A percentile compares a stretch with the other conserved stretches of the same genome.
These are phyloP conservation scores for Plasmodium gaboni DNA, from an alignment of 169 alveolate species.

Conservation along the genomic window DNA sequence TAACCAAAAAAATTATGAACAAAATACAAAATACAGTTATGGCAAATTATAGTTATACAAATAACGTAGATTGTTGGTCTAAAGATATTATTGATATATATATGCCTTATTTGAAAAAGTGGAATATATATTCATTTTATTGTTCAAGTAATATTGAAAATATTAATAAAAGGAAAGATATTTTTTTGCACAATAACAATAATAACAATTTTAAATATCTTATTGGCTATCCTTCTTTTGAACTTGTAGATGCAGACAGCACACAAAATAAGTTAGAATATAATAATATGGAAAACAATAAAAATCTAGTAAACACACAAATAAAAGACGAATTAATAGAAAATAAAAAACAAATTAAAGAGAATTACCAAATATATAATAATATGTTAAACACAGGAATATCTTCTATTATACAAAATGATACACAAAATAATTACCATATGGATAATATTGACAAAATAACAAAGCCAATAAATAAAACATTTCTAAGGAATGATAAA, in stretches of 20 bases:
- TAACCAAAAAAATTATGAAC: background rate
- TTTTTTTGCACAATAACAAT: conserved; percentile 26
- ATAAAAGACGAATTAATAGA: too few relatives aligned
- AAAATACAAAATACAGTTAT: conserved; percentile 34
- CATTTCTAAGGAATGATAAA: too few relatives aligned
- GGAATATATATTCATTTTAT: conserved; percentile 73
- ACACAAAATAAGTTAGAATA: background rate
- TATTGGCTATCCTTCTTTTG: conserved; percentile 74
- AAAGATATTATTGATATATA: conserved; percentile 63
- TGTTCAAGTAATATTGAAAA: conserved; percentile 72
- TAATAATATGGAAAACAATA: too few relatives aligned
- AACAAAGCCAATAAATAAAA: too few relatives aligned
- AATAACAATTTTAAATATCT: conserved; percentile 26
- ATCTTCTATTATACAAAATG: too few relatives aligned
- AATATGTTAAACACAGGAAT: too few relatives aligned
- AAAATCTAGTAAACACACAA: too few relatives aligned
- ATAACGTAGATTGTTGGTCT: conserved; percentile 76
- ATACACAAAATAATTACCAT: too few relatives aligned
- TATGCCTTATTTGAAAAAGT: conserved; percentile 68
- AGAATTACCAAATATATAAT: too few relatives aligned
- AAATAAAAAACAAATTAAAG: too few relatives aligned
- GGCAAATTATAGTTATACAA: conserved; percentile 25
- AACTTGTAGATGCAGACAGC: conserved; percentile 10
- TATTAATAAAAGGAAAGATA: conserved; percentile 41
- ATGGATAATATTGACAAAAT: too few relatives aligned